A percentile compares a stretch with the other conserved stretches of the same genome.
These are phyloP conservation scores for Emmonsiellopsis sp. DNA, from an alignment of 2,329 filamentous ascomycete genomes.

Conservation along the genomic window DNA sequence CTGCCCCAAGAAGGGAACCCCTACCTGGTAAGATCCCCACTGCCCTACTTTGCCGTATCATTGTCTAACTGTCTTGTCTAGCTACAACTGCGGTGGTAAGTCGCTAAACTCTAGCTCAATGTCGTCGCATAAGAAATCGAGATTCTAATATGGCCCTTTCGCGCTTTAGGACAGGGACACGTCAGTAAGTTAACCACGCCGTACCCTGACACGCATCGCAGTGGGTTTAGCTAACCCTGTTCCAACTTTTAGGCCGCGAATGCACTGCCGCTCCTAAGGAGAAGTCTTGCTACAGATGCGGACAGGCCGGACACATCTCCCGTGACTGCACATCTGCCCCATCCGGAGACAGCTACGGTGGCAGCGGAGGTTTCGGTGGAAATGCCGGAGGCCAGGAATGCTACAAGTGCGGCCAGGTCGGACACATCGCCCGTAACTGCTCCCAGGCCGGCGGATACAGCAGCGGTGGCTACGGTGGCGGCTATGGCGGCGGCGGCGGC, in stretches of 20 bases:
- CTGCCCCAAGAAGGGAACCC: slow-evolving; percentile 73
- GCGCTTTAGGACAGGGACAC: slow-evolving; percentile 52
- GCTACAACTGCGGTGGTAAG: slow-evolving; percentile 75
- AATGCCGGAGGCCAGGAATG: slow-evolving; percentile 57
- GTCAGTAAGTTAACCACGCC: slow-evolving; percentile 52
- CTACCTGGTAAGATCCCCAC: slow-evolving; percentile 58
- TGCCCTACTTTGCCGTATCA: neutral
- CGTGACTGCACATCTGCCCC: slow-evolving; percentile 55
- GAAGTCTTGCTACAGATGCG: slow-evolving; percentile 57
- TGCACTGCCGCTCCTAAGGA: slow-evolving; percentile 85
- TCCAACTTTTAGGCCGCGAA: slow-evolving; percentile 58
- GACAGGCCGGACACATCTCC: slow-evolving; percentile 79
- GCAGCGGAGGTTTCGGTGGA: slow-evolving; percentile 36
- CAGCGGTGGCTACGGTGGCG: slow-evolving; percentile 37
- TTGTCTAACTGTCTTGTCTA: slow-evolving; percentile 24
- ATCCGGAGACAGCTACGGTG: slow-evolving; percentile 37
- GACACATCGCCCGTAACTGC: slow-evolving; percentile 76
- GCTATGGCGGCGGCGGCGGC: slow-evolving; percentile 37
- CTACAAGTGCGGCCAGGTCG: slow-evolving; percentile 97
- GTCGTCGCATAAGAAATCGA: neutral
- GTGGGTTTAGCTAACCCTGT: neutral
- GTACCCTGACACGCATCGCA: neutral
- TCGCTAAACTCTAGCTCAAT: slow-evolving; percentile 15
- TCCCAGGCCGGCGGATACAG: slow-evolving; percentile 43
- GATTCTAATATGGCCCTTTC: slow-evolving; percentile 8